These are phyloP conservation scores for Heliamphora exappendiculata DNA, from an alignment of 148 eudicot species.

Conservation along the genomic window DNA sequence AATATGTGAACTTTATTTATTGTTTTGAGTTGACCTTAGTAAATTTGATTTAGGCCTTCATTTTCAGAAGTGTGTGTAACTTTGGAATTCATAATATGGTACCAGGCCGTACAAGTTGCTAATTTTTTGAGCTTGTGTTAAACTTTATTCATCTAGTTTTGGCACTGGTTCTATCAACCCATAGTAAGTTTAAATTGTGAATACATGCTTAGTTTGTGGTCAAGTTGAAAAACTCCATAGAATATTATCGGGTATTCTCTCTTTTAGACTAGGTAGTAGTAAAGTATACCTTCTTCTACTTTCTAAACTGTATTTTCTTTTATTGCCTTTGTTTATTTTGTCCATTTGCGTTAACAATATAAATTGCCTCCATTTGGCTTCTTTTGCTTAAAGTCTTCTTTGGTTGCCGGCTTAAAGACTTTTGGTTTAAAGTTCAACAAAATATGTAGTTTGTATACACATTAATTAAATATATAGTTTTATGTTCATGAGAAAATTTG, in stretches of 20 bases:
- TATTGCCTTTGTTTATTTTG: too few relatives aligned
- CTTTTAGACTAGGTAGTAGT: neutral
- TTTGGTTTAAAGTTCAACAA: too few relatives aligned
- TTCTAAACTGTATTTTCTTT: too few relatives aligned
- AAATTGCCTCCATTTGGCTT: too few relatives aligned
- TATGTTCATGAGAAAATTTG: neutral
- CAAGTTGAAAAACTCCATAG: neutral
- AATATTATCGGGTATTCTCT: neutral
- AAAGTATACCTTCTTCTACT: neutral
- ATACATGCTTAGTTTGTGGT: neutral
- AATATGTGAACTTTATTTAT: neutral
- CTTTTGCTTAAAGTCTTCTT: too few relatives aligned
- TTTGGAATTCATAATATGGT: neutral
- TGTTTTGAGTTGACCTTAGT: neutral
- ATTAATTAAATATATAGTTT: too few relatives aligned
- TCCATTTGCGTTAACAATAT: too few relatives aligned
- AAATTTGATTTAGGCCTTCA: neutral
- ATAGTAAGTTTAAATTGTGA: neutral
- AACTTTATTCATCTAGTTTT: neutral
- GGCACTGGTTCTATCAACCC: neutral
- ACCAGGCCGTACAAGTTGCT: neutral
- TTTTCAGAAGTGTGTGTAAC: neutral
- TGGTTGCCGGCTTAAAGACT: too few relatives aligned
- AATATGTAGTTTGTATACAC: neutral
- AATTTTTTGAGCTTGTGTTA: neutral